Conservation (phyloP, 2,329 filamentous ascomycete genomes). For the Aureobasidium sp. region DNA sequence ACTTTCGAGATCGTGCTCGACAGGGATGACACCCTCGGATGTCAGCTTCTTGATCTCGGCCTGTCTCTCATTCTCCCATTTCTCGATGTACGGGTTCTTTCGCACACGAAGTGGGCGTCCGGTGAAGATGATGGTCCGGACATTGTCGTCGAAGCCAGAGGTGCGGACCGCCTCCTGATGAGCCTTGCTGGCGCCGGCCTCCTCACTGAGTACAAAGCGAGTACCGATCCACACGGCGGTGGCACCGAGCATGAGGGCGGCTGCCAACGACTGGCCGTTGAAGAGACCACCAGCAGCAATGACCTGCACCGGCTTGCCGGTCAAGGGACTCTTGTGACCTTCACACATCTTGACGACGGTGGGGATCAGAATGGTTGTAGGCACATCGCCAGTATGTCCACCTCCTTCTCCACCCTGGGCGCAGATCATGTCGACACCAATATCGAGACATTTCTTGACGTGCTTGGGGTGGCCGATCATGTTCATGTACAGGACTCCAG, state of each 20-base stretch:
- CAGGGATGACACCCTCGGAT: constrained; percentile 79
- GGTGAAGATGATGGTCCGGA: constrained; percentile 97
- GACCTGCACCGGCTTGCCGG: constrained; percentile 79
- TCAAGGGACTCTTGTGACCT: constrained; percentile 77
- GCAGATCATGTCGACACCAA: constrained; percentile 93
- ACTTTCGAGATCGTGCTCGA: constrained; percentile 89
- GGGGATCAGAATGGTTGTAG: constrained; percentile 86
- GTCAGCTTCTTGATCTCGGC: constrained; percentile 90
- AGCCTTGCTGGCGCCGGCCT: constrained; percentile 84
- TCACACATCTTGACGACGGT: constrained; percentile 76
- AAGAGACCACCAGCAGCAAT: constrained; percentile 89
- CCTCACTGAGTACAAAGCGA: constrained; percentile 85
- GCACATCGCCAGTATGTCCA: constrained; percentile 85
- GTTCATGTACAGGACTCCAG: constrained; percentile 96
- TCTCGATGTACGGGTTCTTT: constrained; percentile 84
- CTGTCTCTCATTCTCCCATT: constrained; percentile 91
- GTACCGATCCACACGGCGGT: constrained; percentile 94
- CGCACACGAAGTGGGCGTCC: constrained; percentile 89
- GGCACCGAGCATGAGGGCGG: constrained; percentile 86
- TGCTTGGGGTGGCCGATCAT: constrained; percentile 99
- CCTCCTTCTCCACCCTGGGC: constrained; percentile 97
- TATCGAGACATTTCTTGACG: constrained; percentile 87
- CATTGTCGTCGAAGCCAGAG: constrained; percentile 86
- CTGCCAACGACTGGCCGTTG: constrained; percentile 84
- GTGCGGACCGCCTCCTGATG: constrained; percentile 96